These are phyloP conservation scores for Inonotus obliquus DNA, from an alignment of 1,284 basidiomycete genomes.

Conservation along the genomic window DNA sequence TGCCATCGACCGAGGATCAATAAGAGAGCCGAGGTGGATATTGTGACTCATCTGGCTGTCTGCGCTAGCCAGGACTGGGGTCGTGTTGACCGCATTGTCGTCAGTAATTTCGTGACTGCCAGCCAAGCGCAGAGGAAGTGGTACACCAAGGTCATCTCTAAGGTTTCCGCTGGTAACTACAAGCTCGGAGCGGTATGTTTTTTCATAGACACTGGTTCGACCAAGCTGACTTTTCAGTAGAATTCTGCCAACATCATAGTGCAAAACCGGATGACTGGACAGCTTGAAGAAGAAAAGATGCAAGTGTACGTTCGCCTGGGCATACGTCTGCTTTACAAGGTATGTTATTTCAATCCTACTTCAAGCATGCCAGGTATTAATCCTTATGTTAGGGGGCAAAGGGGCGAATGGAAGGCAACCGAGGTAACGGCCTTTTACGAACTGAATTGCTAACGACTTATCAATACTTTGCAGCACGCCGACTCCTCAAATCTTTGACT, in stretches of 20 bases:
- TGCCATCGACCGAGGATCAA: conserved; percentile 86
- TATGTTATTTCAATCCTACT: conserved; percentile 23
- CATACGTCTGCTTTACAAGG: conserved; percentile 90
- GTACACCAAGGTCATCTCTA: conserved; percentile 86
- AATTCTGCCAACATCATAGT: conserved; percentile 97
- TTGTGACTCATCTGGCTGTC: conserved; percentile 89
- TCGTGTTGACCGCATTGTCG: conserved; percentile 82
- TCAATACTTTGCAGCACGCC: conserved; percentile 45
- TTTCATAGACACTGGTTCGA: neutral
- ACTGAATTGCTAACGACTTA: conserved; percentile 3
- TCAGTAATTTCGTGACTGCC: conserved; percentile 94
- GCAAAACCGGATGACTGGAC: conserved; percentile 86
- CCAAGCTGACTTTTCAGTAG: conserved; percentile 33
- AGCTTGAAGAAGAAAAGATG: conserved; percentile 97
- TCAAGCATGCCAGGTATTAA: neutral
- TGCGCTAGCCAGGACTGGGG: conserved; percentile 94
- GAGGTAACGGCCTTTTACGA: conserved; percentile 48
- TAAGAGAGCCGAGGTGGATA: conserved; percentile 88
- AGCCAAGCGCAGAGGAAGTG: conserved; percentile 96
- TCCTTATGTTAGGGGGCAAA: conserved; percentile 59
- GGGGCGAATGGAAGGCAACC: conserved; percentile 84
- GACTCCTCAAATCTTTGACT: conserved; percentile 83
- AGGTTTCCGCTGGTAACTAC: conserved; percentile 84
- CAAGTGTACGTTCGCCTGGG: conserved; percentile 92
- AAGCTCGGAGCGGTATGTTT: conserved; percentile 78